Conservation (phyloP, 106 monocot genomes). For the Amphibolis antarctica region DNA sequence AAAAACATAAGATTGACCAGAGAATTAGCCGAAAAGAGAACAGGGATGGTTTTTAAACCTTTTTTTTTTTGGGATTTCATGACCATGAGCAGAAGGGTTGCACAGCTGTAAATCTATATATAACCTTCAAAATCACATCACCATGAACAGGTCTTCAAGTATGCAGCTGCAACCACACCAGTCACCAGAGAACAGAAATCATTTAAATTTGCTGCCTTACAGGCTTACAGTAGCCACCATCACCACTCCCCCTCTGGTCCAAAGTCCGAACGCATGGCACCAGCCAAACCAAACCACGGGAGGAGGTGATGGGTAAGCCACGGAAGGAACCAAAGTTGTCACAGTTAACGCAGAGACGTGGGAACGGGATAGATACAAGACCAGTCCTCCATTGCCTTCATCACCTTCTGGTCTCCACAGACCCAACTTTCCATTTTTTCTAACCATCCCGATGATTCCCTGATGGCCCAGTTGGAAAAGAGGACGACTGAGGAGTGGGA, state of each 20-base stretch:
- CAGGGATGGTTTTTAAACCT: no score
- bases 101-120: no score
- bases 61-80: no score
- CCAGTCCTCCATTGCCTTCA: no score
- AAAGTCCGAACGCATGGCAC: neutral
- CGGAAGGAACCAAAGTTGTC: no score
- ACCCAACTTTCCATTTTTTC: no score
- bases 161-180: neutral
- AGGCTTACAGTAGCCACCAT: neutral
- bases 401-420: neutral
- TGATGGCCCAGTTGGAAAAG: conserved; percentile 2
- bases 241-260: neutral
- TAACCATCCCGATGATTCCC: neutral
- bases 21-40: no score
- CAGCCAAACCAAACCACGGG: neutral
- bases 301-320: no score
- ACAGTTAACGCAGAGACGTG: no score
- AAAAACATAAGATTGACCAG: no score
- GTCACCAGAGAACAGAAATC: neutral
- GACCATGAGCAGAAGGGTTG: no score
- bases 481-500: neutral
- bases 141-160: neutral
- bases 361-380: no score
- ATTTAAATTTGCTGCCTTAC: neutral
- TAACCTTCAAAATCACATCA: neutral